Evolutionary conservation across 1,284 basidiomycete genomes (phyloP), one percentile per base, ranked within the genome.

Genomic region (Sparassis latifolia): DNA sequence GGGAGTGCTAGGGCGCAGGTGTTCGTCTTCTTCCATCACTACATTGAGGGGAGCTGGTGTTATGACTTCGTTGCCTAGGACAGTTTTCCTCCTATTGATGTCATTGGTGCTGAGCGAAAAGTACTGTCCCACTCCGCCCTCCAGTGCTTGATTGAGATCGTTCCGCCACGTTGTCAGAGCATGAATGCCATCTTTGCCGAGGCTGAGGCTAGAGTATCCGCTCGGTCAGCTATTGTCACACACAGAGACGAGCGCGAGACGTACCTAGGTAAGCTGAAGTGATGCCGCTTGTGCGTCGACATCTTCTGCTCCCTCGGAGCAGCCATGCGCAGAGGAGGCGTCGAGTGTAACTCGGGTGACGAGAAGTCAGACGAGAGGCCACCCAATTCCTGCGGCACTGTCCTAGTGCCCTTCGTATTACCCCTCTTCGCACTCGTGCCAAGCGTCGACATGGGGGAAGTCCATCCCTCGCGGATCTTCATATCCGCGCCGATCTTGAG

Each of bases 231-330:
- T 6, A 37, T 7, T 37, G 35, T 37, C 35, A 20, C 20, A 20
- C 20, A 20, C 20, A 37, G 35, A 6, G 35, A 37, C 12, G 12
- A 7, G 35, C 35, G 35, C 35, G 6, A 37, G 7, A 37, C 35
- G 35, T 66, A 80, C 82, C 80, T 83, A 3, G 82, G 79, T 49
- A 85, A 66, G 66, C 82, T 84, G 65, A 77, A 77, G 57, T 80
- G 79, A 48, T 79, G 76, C 57, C 73, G 74, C 64, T 75, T 80
- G 64, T 82, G 80, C 40, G 62, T 63, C 32, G 77, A 77, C 30
- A 63, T 66, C 63, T 78, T 81, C 62, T 69, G 69, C 60, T 69
- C 62, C 41, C 59, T 58, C 5, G 59, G 57, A 12, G 66, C 65
- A 2, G 52, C 45, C 55, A 57, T 56, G 37, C 53, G 60, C 47